A percentile compares a stretch with the other conserved stretches of the same genome.
Evolutionary conservation across 2,329 filamentous ascomycete genomes (phyloP).

Genomic region (Diplodia mutila): DNA sequence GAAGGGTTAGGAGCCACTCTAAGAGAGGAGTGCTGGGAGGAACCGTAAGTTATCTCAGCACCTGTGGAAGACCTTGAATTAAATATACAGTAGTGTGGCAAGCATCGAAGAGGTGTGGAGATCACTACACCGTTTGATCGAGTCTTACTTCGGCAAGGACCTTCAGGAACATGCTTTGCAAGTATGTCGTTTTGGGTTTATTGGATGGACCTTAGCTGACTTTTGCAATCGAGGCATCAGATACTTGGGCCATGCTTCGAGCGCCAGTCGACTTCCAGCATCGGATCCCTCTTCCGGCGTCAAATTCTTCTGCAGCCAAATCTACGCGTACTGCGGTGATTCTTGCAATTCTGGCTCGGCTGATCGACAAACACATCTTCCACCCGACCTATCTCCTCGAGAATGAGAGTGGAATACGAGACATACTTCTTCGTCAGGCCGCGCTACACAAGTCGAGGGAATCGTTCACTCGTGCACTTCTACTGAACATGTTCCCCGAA

Average conservation of each 20-base stretch:
- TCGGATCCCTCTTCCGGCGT: constrained; percentile 36
- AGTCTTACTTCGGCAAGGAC: background rate
- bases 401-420: constrained; percentile 26
- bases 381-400: constrained; percentile 30
- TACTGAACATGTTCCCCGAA: constrained; percentile 4
- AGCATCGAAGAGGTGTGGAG: too few species aligned
- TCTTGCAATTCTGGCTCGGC: background rate
- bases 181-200: background rate
- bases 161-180: background rate
- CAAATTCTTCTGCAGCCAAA: constrained; percentile 39
- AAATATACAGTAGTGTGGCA: too few species aligned
- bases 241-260: constrained; percentile 1
- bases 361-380: too few species aligned
- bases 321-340: constrained; percentile 39
- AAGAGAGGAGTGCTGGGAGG: too few species aligned
- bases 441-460: background rate
- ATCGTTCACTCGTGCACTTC: constrained; percentile 1
- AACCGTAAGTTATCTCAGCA: too few species aligned
- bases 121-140: background rate
- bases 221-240: background rate
- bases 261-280: constrained; percentile 24
- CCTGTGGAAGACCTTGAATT: too few species aligned
- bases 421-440: background rate
- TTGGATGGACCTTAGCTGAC: background rate
- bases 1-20: too few species aligned